These are phyloP conservation scores for Ensete glaucum DNA, from an alignment of 176 grass and related monocot genomes.

Conservation along the genomic window DNA sequence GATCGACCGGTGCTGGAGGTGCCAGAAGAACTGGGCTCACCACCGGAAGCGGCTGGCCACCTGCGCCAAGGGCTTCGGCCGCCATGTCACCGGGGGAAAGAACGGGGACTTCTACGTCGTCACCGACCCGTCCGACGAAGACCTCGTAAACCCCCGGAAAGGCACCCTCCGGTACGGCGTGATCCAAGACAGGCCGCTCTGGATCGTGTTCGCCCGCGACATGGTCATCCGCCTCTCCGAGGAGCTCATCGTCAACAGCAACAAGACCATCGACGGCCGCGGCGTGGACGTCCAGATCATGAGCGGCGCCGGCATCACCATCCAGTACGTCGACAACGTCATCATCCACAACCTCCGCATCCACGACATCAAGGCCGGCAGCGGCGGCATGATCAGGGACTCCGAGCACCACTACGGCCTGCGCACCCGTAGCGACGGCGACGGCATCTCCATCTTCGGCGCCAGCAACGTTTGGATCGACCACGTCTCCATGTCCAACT, in stretches of 20 bases:
- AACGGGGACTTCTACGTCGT: conserved; percentile 10
- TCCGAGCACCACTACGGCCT: conserved; percentile 25
- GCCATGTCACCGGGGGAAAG: conserved; percentile 3
- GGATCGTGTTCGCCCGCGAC: background rate
- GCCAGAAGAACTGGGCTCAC: conserved; percentile 9
- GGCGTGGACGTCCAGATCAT: background rate
- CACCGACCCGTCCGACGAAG: conserved; percentile 12
- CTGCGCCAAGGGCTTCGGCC: conserved; percentile 14
- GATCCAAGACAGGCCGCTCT: conserved; percentile 2
- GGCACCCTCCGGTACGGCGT: conserved; percentile 17
- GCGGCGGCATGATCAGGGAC: conserved; percentile 34
- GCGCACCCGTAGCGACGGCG: conserved; percentile 44
- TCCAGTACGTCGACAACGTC: conserved; percentile 48
- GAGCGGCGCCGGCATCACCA: conserved; percentile 22
- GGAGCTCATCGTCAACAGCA: conserved; percentile 2
- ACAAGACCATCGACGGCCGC: conserved; percentile 7
- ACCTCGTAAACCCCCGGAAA: conserved; percentile 8
- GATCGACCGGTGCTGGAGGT: conserved; percentile 89
- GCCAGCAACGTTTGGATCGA: conserved; percentile 58
- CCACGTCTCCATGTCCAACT: conserved; percentile 63
- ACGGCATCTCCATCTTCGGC: conserved; percentile 58
- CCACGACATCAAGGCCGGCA: conserved; percentile 29
- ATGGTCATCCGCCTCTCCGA: background rate
- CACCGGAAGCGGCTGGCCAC: conserved; percentile 18
- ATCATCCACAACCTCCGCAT: conserved; percentile 44